phyloP scores from a whole-genome alignment of 129 eudicot species.

The Helianthus tuberosus region DNA sequence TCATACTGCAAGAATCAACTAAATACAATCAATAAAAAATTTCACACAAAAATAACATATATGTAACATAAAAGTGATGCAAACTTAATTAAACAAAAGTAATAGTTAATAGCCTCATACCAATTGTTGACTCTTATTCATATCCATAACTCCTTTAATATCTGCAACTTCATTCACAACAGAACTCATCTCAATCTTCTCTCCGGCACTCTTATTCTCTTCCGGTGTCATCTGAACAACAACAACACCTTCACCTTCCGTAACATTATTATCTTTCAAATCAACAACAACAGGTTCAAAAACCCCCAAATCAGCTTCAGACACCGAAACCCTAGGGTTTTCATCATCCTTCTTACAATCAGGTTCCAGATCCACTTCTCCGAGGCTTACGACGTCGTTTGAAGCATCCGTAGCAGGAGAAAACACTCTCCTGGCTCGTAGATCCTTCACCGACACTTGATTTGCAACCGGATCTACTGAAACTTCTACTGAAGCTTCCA shows the following conservation, averaged over 20 bases:
- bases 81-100: background rate
- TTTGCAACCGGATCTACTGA: background rate
- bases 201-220: slow-evolving; percentile 13
- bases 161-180: slow-evolving; percentile 14
- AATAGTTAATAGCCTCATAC: slow-evolving; percentile 9
- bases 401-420: slow-evolving; percentile 31
- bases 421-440: slow-evolving; percentile 55
- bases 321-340: slow-evolving; percentile 7
- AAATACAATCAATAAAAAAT: background rate
- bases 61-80: background rate
- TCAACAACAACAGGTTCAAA: slow-evolving; percentile 11
- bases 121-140: slow-evolving; percentile 27
- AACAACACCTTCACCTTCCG: slow-evolving; percentile 19
- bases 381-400: slow-evolving; percentile 20
- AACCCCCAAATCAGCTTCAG: slow-evolving; percentile 9
- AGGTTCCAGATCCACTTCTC: background rate
- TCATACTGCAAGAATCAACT: background rate
- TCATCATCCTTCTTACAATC: slow-evolving; percentile 13
- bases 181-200: slow-evolving; percentile 8
- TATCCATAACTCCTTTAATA: background rate
- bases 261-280: background rate
- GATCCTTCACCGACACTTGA: slow-evolving; percentile 38
- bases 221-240: slow-evolving; percentile 24
- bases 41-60: background rate
- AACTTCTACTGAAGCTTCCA: background rate